Conservation (phyloP, 345 rosid genomes). For the Capsella bursapastoris region DNA sequence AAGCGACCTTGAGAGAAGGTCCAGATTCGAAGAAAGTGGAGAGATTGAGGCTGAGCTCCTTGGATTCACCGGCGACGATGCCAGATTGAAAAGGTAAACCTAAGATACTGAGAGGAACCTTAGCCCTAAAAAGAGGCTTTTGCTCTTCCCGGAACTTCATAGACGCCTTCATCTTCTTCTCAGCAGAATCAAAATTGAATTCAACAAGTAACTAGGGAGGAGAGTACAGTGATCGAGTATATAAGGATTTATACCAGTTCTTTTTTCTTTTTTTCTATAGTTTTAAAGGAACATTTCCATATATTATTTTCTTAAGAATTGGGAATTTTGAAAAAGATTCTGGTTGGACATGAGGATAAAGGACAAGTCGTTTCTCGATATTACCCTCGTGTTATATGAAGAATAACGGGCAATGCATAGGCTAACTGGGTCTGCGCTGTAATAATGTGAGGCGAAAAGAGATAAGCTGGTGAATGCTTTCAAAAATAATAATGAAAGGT, state of each 20-base stretch:
- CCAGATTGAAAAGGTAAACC: constrained; percentile 94
- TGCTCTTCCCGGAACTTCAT: constrained; percentile 90
- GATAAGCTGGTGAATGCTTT: background rate
- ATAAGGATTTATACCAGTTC: background rate
- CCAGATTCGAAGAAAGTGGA: constrained; percentile 85
- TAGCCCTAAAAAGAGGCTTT: constrained; percentile 80
- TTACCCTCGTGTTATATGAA: constrained; percentile 22
- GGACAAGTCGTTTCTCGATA: background rate
- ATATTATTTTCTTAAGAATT: background rate
- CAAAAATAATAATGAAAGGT: constrained; percentile 18
- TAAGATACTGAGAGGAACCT: constrained; percentile 73
- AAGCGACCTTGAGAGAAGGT: constrained; percentile 76
- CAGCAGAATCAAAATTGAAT: background rate
- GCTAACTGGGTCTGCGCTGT: constrained; percentile 25
- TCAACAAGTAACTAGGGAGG: background rate
- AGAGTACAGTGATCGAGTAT: constrained; percentile 20
- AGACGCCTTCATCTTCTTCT: constrained; percentile 76
- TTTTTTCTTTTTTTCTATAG: background rate
- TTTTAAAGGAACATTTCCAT: background rate
- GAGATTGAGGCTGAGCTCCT: constrained; percentile 79
- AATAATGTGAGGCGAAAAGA: constrained; percentile 31
- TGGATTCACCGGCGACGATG: constrained; percentile 84
- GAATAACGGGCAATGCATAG: background rate
- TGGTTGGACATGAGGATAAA: constrained; percentile 16
- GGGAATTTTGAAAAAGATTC: background rate